Percentiles rank a stretch among this genome's conserved stretches.
These are phyloP conservation scores for Colletotrichum sp. DNA, from an alignment of 2,329 filamentous ascomycete species.

Conservation along the genomic window DNA sequence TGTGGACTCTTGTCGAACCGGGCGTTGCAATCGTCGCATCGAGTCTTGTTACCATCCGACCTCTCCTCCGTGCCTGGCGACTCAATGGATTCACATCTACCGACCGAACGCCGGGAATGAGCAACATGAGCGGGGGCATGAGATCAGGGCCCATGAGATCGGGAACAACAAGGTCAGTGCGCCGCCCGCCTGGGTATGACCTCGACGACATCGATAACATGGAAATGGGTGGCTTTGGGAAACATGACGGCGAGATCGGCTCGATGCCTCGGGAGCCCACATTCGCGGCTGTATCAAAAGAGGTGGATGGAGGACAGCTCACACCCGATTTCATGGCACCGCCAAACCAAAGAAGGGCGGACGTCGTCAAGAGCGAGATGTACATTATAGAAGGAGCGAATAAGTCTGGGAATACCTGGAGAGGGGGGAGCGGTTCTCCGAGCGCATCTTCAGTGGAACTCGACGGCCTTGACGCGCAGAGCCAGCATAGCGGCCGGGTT, in stretches of 20 bases:
- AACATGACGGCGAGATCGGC: background rate
- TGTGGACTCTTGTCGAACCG: conserved; percentile 63
- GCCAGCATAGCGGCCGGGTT: conserved; percentile 24
- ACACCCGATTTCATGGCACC: background rate
- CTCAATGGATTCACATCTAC: conserved; percentile 52
- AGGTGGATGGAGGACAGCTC: background rate
- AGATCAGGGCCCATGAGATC: conserved; percentile 35
- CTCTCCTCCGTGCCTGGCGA: conserved; percentile 53
- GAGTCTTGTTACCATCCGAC: conserved; percentile 59
- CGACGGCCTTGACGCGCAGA: conserved; percentile 25
- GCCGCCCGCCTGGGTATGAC: conserved; percentile 36
- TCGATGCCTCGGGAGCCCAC: background rate
- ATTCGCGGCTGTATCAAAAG: background rate
- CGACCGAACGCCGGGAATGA: conserved; percentile 35
- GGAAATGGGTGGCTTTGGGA: conserved; percentile 24
- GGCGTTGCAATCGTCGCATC: conserved; percentile 60
- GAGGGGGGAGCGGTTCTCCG: conserved; percentile 26
- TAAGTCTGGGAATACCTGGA: conserved; percentile 3
- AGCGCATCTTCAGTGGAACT: conserved; percentile 26
- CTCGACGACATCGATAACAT: conserved; percentile 43
- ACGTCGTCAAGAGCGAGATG: conserved; percentile 35
- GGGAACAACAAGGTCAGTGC: conserved; percentile 28
- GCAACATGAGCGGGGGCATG: conserved; percentile 25
- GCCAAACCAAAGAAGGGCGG: background rate
- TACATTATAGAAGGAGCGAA: conserved; percentile 38